Evolutionary conservation across 192 early-diverging fungal genomes (phyloP), one percentile per base, ranked within the genome.

Genomic region (Diversispora eburnea): DNA sequence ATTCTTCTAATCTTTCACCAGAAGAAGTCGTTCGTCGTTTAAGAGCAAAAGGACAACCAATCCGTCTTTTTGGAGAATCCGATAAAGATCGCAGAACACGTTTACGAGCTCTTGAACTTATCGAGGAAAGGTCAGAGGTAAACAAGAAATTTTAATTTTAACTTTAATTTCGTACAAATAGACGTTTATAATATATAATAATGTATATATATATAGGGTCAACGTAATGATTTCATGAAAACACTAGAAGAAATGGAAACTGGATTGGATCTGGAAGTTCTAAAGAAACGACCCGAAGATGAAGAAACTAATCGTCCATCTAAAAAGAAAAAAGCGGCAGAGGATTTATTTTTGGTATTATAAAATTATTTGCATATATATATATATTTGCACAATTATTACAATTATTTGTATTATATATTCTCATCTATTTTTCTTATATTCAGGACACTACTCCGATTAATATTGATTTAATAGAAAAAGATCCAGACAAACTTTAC

Each of bases 21-120:
- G 89, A 91, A 41, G 95, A 98, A 62, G 85, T 94, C 0, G 74
- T 92, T 42, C 86, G 89, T 47, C 90, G 96, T 47, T 82, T 99
- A 49, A 84, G 97, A 8, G 89, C 93, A 8, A 88, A 89, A 59
- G 91, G 90, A 58, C 88, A 97, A 73, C 97, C 97, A 46, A 95
- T 96, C 74, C 85, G 91, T 9, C 79, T 98, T 49, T 99, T 99
- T 78, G 97, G 90, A 54, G 97, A 99, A 77, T 88, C 90, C 9
- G 88, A 95, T 77, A 77, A 80, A 42, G 82, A 91, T 75, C 91
- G 97, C 20, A 87, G 90, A 51, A 80, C 82, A 59, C 91, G 97
- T 59, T 82, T 99, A 49, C 88, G 93, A 70, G 79, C 83, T 17
- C 72, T 98, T 51, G 95, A 97, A 77, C 74, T 92, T 10, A 86